Evolutionary conservation across 2,329 filamentous ascomycete genomes (phyloP).

Genomic region (Fusarium sp.): DNA sequence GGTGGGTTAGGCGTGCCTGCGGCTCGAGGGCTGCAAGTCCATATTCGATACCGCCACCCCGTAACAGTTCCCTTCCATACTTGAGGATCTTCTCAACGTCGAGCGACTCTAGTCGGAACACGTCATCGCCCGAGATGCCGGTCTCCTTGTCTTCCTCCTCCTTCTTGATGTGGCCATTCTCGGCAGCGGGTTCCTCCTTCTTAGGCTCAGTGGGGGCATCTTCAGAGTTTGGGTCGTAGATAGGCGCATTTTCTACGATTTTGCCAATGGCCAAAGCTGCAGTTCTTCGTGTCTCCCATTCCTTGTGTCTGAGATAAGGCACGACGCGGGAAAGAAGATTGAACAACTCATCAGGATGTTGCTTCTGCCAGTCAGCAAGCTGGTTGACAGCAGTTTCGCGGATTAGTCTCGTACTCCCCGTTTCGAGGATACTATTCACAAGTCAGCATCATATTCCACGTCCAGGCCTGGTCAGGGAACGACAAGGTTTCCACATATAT

Average conservation of each 20-base stretch:
- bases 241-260: slow-evolving; percentile 88
- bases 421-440: slow-evolving; percentile 83
- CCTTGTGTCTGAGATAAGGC: slow-evolving; percentile 94
- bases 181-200: slow-evolving; percentile 46
- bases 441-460: slow-evolving; percentile 22
- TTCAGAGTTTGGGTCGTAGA: slow-evolving; percentile 87
- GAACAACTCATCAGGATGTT: slow-evolving; percentile 96
- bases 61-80: slow-evolving; percentile 84
- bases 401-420: slow-evolving; percentile 94
- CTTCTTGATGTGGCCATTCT: slow-evolving; percentile 64
- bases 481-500: not conserved
- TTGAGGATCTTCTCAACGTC: slow-evolving; percentile 84
- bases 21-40: slow-evolving; percentile 84
- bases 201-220: slow-evolving; percentile 63
- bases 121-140: slow-evolving; percentile 63
- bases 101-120: slow-evolving; percentile 78
- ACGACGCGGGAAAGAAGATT: slow-evolving; percentile 93
- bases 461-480: not conserved
- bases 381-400: slow-evolving; percentile 97
- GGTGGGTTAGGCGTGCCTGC: slow-evolving; percentile 80
- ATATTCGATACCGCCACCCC: slow-evolving; percentile 89
- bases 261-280: slow-evolving; percentile 94
- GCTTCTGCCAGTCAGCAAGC: slow-evolving; percentile 96
- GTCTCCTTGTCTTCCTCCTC: slow-evolving; percentile 66
- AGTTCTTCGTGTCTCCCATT: slow-evolving; percentile 95